Evolutionary conservation across 2,329 filamentous ascomycete species (phyloP).

Genomic region (Parascedosporium putredinis): DNA sequence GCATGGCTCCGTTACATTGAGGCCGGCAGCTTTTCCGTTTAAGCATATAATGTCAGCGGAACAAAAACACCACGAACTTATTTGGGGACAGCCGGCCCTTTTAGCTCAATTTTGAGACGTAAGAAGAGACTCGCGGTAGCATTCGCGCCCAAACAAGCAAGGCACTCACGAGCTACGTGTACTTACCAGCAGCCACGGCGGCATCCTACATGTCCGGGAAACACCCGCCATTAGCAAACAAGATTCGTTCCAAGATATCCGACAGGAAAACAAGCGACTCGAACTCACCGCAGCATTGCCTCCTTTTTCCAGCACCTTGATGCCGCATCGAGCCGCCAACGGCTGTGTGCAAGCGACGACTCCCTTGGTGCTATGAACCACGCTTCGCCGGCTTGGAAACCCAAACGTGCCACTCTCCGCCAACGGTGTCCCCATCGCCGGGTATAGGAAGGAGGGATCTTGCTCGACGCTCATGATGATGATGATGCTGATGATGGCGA

Average conservation of each 20-base stretch:
- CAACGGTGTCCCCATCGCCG: neutral
- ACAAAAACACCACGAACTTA: too few species aligned
- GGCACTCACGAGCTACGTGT: too few species aligned
- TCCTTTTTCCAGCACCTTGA: constrained; percentile 73
- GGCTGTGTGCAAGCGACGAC: constrained; percentile 89
- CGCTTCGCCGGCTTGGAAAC: constrained; percentile 51
- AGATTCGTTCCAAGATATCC: constrained; percentile 9
- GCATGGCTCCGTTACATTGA: constrained; percentile 88
- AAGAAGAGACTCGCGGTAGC: too few species aligned
- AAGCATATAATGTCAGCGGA: too few species aligned
- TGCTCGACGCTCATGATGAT: neutral
- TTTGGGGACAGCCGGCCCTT: too few species aligned
- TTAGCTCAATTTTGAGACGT: too few species aligned
- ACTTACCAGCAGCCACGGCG: constrained; percentile 78
- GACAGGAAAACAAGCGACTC: neutral
- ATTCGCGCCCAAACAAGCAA: too few species aligned
- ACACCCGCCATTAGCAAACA: too few species aligned
- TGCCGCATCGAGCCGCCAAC: constrained; percentile 76
- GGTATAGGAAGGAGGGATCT: neutral
- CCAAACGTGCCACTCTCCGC: neutral
- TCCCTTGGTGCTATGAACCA: constrained; percentile 85
- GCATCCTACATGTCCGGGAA: too few species aligned
- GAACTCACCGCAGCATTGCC: constrained; percentile 81
- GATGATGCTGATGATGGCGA: neutral
- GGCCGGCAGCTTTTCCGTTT: constrained; percentile 56